Base-by-base conservation (phyloP, 139 green algal species). In the Ulvella scutata region DNA sequence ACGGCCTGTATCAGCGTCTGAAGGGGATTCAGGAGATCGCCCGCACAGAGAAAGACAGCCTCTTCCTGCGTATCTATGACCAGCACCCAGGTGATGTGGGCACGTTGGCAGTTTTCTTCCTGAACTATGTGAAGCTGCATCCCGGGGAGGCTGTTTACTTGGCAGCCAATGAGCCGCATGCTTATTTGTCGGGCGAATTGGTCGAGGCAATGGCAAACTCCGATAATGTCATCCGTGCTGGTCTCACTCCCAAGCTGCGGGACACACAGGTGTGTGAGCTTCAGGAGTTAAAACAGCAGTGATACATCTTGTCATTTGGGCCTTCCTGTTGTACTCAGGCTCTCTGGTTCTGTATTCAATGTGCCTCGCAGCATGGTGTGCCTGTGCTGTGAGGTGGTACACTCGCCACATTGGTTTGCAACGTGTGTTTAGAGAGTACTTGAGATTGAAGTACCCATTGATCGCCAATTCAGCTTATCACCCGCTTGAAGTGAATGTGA, bases 161-260 rank as follows among this genome's bases (percentile, higher is more conserved):
- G 31, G 76, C 86, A 2, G 91, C 95, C 61, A 99, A 99, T 80
- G 92, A 96, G 84, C 95, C 95, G 2, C 95, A 99, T 79, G 95
- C 95, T 0, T 99, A 99, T 84, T 51, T 99, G 6, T 81, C 79
- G 29, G 91, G 92, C 3, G 78, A 93, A 62, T 79, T 95, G 36
- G 82, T 98, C 23, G 94, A 99, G 85, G 89, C 80, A 76, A 98
- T 98, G 94, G 94, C 94, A 1, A 88, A 89, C 13, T 90, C 81
- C 37, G 95, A 99, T 85, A 99, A 99, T 80, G 95, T 99, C 31
- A 89, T 99, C 33, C 83, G 95, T 1, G 94, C 93, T 20, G 95
- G 95, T 0, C 87, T 98, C 4, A 99, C 95, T 4, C 94, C 94
- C 37, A 99, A 99, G 84, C 87, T 94, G 73, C 85, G 90, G 34